Evolutionary conservation across 352 stramenopile species (phyloP).

Genomic region (Thalassiosira ordinaria): DNA sequence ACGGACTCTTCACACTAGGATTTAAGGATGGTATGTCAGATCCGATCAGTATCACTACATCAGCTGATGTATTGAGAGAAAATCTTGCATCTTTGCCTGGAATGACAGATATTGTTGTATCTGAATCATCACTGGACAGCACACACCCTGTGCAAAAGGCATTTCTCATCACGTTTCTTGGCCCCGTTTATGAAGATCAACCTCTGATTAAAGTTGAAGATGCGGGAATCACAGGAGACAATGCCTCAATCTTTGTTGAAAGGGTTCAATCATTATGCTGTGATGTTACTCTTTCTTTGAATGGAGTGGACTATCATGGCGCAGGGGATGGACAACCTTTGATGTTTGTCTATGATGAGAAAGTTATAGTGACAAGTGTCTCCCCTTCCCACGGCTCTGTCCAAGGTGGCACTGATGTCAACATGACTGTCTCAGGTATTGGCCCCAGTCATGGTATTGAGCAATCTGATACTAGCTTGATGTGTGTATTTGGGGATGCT

Average conservation of each 20-base stretch:
- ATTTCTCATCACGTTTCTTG: constrained; percentile 19
- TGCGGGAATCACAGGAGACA: not conserved
- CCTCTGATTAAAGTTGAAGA: constrained; percentile 9
- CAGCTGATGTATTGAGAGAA: not conserved
- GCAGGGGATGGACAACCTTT: not conserved
- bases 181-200: constrained; percentile 15
- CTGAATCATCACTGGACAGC: not conserved
- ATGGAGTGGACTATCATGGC: constrained; percentile 30
- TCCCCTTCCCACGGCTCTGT: constrained; percentile 24
- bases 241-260: not conserved
- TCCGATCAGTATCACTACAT: constrained; percentile 10
- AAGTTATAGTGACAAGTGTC: constrained; percentile 28
- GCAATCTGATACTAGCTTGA: not conserved
- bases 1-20: not conserved
- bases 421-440: constrained; percentile 26
- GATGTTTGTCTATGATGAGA: constrained; percentile 42
- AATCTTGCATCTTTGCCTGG: constrained; percentile 9
- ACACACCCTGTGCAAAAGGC: not conserved
- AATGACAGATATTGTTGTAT: constrained; percentile 6
- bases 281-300: constrained; percentile 30
- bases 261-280: constrained; percentile 25
- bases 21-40: constrained; percentile 8
- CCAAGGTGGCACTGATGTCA: constrained; percentile 24
- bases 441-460: not conserved
- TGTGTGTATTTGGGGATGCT: constrained; percentile 35